Base-by-base conservation (phyloP, 495 filamentous ascomycete genomes). In the Neurospora sp. region DNA sequence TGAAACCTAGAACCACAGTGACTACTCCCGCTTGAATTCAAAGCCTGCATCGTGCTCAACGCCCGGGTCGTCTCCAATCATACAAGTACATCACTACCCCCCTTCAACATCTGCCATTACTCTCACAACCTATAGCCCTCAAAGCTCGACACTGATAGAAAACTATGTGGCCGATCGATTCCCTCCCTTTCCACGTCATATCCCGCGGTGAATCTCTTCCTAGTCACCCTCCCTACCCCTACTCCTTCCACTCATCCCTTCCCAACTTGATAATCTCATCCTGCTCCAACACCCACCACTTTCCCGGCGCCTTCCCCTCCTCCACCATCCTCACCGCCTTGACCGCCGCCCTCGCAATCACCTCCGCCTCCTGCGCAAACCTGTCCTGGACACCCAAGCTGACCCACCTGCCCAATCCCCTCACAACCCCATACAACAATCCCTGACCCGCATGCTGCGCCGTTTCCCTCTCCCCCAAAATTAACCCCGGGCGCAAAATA, bases 271-370 rank as follows among this genome's bases (percentile, higher is more conserved):
- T 76, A 76, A 88, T 87, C 45, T 88, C 87, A 20, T 69, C 73
- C 71, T 78, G 74, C 39, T 84, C 83, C 53, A 88, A 44, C 20
- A 83, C 70, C 87, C 87, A 88, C 53, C 82, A 81, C 72, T 82
- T 85, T 69, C 72, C 79, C 20, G 83, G 84, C 14, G 84, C 85
- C 78, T 85, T 84, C 27, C 84, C 83, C 75, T 82, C 78, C 41
- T 79, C 81, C 4, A 83, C 83, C 40, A 84, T 68, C 70, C 79
- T 76, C 40, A 85, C 84, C 7, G 88, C 91, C 20, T 78, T 82
- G 35, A 96, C 90, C 10, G 91, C 91, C 31, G 93, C 93, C 73
- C 87, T 87, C 5, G 83, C 93, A 80, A 97, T 91, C 20, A 91
- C 88, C 71, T 90, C 88, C 12, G 87, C 88, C 70, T 96, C 93